A percentile compares a stretch with the other conserved stretches of the same genome.
Evolutionary conservation across 2,329 filamentous ascomycete species (phyloP).

Genomic region (Epichloe amarillans): DNA sequence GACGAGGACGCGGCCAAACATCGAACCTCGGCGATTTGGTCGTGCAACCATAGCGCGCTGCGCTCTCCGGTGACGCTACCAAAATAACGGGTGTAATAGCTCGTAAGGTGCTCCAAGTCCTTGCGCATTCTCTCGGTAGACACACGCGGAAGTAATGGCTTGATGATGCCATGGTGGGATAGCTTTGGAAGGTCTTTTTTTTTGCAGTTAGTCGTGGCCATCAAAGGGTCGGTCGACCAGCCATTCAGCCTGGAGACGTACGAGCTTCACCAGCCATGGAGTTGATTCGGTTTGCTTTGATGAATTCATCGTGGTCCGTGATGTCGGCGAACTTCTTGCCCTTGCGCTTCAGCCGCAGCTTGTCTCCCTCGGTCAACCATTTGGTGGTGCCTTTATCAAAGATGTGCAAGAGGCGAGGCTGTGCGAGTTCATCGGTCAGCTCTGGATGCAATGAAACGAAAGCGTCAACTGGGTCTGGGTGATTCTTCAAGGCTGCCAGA

Average conservation of each 20-base stretch:
- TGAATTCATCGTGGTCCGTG: constrained; percentile 45
- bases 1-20: not conserved
- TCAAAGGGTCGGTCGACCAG: not conserved
- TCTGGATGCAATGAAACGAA: constrained; percentile 15
- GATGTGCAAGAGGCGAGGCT: constrained; percentile 48
- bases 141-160: constrained; percentile 42
- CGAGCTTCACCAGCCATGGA: constrained; percentile 10
- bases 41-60: constrained; percentile 22
- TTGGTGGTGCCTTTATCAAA: constrained; percentile 44
- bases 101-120: constrained; percentile 48
- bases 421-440: constrained; percentile 15
- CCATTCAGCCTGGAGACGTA: not conserved
- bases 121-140: constrained; percentile 50
- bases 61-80: constrained; percentile 18
- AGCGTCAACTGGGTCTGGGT: constrained; percentile 19
- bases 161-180: constrained; percentile 39
- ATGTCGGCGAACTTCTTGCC: constrained; percentile 63
- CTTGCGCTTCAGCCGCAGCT: constrained; percentile 52
- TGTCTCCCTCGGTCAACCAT: constrained; percentile 63
- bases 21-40: constrained; percentile 19
- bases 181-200: constrained; percentile 20
- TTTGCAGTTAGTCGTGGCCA: not conserved
- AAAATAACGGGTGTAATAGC: constrained; percentile 49
- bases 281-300: constrained; percentile 11
- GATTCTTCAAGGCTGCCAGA: constrained; percentile 11